Evolutionary conservation across 164 flowering plant genomes (phyloP).

Genomic region (Sextonia rubra): DNA sequence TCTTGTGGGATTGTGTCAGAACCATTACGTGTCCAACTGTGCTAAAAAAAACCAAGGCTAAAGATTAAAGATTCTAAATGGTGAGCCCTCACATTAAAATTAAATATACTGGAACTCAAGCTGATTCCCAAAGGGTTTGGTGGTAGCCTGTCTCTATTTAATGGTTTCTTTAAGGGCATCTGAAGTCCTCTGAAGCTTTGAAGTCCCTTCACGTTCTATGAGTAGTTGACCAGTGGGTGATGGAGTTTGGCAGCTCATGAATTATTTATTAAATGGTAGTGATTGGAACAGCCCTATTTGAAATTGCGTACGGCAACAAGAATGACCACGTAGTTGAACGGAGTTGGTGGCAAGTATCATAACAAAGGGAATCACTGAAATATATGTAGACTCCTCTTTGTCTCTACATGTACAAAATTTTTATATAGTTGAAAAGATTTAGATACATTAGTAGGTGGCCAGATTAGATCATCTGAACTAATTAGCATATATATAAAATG

Average conservation of each 20-base stretch:
- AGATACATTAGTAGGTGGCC: too few species aligned
- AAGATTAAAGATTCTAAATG: too few species aligned
- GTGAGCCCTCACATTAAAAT: too few species aligned
- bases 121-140: neutral
- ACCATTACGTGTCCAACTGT: neutral
- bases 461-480: too few species aligned
- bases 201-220: neutral
- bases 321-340: neutral
- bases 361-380: neutral
- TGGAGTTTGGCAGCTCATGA: neutral
- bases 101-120: neutral
- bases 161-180: neutral
- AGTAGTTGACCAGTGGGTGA: neutral
- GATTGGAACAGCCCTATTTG: neutral
- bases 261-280: neutral
- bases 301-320: neutral
- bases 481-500: too few species aligned
- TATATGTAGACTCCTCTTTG: neutral
- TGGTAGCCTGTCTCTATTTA: neutral
- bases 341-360: neutral
- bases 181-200: neutral
- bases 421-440: neutral
- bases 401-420: neutral
- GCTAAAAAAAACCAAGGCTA: neutral
- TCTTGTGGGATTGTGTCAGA: neutral